phyloP scores from a whole-genome alignment of 2,329 filamentous ascomycete species.

The Westerdykella aurantiaca region DNA sequence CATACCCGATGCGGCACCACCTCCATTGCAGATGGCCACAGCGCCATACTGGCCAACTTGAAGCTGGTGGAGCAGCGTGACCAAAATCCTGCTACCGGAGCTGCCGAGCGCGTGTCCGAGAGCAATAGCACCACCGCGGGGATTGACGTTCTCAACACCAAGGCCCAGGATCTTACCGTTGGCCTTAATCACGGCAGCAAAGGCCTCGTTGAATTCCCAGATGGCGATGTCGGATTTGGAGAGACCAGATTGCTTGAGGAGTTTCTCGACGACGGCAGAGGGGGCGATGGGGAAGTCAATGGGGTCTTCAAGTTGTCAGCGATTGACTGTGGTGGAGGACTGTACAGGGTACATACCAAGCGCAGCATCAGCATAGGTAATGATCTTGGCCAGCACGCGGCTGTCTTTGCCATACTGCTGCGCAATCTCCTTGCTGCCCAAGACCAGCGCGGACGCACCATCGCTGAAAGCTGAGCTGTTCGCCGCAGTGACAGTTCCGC shows the following conservation, averaged over 20 bases:
- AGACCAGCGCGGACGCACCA: conserved; percentile 81
- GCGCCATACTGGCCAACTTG: conserved; percentile 90
- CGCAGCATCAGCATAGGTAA: conserved; percentile 81
- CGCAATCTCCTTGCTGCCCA: conserved; percentile 75
- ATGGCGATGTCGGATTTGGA: conserved; percentile 85
- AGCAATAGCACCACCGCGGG: conserved; percentile 84
- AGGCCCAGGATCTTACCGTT: conserved; percentile 89
- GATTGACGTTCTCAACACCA: conserved; percentile 74
- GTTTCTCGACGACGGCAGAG: conserved; percentile 84
- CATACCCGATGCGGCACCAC: conserved; percentile 83
- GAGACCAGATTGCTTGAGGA: conserved; percentile 81
- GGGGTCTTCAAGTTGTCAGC: conserved; percentile 49
- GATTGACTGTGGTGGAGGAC: not conserved
- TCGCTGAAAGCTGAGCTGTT: conserved; percentile 95
- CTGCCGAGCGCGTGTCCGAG: conserved; percentile 88
- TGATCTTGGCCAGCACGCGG: conserved; percentile 79
- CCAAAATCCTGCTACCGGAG: conserved; percentile 85
- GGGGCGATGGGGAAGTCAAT: conserved; percentile 95
- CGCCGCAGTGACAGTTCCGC: conserved; percentile 88
- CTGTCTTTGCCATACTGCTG: conserved; percentile 71
- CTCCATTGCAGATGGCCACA: conserved; percentile 94
- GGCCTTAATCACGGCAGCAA: conserved; percentile 89
- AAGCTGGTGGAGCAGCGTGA: conserved; percentile 84
- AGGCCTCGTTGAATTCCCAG: conserved; percentile 99
- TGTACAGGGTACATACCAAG: conserved; percentile 40